Evolutionary conservation across 257 asterid genomes (phyloP).

Genomic region (Thymus quinquecostatus): DNA sequence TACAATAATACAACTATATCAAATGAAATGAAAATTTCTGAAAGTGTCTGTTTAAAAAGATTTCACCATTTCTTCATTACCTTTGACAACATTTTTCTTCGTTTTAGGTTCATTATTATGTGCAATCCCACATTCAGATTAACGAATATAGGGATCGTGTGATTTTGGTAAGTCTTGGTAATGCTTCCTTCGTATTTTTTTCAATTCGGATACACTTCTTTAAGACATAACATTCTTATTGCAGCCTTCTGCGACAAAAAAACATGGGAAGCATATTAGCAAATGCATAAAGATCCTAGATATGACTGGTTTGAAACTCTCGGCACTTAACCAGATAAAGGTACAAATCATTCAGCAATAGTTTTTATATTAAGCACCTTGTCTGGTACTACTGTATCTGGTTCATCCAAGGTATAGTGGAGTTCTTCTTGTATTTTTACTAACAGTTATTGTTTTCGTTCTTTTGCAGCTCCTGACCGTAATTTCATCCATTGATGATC

Average conservation of each 20-base stretch:
- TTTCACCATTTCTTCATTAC: not conserved
- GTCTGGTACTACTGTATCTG: not conserved
- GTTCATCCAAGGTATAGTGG: not conserved
- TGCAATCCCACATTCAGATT: slow-evolving; percentile 77
- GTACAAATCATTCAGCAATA: slow-evolving; percentile 29
- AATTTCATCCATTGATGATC: slow-evolving; percentile 69
- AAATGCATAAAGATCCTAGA: slow-evolving; percentile 63
- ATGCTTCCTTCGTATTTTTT: not conserved
- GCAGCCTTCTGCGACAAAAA: slow-evolving; percentile 58
- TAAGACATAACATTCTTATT: slow-evolving; percentile 21
- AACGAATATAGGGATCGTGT: slow-evolving; percentile 75
- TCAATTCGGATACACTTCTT: not conserved
- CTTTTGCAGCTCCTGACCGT: slow-evolving; percentile 59
- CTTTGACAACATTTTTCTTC: slow-evolving; percentile 18
- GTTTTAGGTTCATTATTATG: slow-evolving; percentile 63
- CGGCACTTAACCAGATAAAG: slow-evolving; percentile 63
- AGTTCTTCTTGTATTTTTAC: slow-evolving; percentile 7
- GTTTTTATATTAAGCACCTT: not conserved
- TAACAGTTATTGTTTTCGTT: slow-evolving; percentile 11
- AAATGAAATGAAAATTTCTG: not conserved
- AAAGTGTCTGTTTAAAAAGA: not conserved
- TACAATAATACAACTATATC: not conserved
- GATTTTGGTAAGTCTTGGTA: slow-evolving; percentile 53
- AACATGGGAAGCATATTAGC: slow-evolving; percentile 53
- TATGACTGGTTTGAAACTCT: slow-evolving; percentile 70